phyloP scores from a whole-genome alignment of 192 early-diverging fungal genomes.

The Coemansia asiatica region DNA sequence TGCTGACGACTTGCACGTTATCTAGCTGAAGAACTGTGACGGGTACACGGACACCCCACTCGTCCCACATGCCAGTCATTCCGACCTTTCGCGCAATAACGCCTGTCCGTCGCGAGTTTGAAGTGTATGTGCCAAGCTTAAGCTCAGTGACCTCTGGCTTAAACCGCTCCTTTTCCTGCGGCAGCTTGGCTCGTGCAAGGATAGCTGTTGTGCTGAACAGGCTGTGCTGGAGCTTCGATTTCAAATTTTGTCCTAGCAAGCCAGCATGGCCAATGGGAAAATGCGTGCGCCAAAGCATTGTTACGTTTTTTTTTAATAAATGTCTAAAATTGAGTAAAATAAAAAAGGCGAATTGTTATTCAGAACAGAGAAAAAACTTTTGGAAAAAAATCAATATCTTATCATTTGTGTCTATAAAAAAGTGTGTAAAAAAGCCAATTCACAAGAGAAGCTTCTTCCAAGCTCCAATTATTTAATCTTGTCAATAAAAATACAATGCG shows the following conservation, averaged over 20 bases:
- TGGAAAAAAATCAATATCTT: too few relatives aligned
- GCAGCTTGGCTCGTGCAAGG: slow-evolving; percentile 30
- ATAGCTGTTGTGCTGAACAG: slow-evolving; percentile 28
- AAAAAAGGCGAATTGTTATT: too few relatives aligned
- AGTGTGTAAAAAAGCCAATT: too few relatives aligned
- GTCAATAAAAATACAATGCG: too few relatives aligned
- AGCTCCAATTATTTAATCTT: too few relatives aligned
- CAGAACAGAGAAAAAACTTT: neutral
- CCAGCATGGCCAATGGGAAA: neutral
- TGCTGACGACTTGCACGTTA: slow-evolving; percentile 66
- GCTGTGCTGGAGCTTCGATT: neutral
- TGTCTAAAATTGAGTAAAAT: too few relatives aligned
- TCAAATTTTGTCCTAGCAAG: neutral
- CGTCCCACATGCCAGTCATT: slow-evolving; percentile 94
- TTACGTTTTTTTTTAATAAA: too few relatives aligned
- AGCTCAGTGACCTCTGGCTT: slow-evolving; percentile 30
- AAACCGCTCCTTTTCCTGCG: slow-evolving; percentile 44
- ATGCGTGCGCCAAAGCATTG: slow-evolving; percentile 25
- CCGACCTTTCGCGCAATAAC: slow-evolving; percentile 88
- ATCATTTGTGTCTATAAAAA: too few relatives aligned
- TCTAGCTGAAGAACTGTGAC: slow-evolving; percentile 82
- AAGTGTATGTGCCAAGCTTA: slow-evolving; percentile 38
- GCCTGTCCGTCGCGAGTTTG: slow-evolving; percentile 69
- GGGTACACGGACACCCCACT: slow-evolving; percentile 86
- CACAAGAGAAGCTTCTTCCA: too few relatives aligned